phyloP scores from a whole-genome alignment of 2,329 filamentous ascomycete species.

The Pseudogymnoascus sp. region DNA sequence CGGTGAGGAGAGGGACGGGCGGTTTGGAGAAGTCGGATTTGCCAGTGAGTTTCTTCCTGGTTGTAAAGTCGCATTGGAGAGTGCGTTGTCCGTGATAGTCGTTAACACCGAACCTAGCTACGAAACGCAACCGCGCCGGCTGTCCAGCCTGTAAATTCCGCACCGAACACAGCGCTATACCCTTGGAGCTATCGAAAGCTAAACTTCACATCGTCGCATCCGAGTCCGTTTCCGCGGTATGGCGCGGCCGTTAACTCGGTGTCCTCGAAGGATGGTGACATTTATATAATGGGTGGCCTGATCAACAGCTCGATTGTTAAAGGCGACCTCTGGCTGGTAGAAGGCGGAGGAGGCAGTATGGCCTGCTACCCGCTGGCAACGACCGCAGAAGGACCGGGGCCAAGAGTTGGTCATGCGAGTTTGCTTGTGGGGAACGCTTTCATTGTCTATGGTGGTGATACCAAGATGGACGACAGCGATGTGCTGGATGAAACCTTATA shows the following conservation, averaged over 20 bases:
- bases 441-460: constrained; percentile 97
- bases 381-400: constrained; percentile 87
- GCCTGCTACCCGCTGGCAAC: constrained; percentile 87
- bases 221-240: constrained; percentile 90
- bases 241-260: constrained; percentile 89
- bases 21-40: constrained; percentile 27
- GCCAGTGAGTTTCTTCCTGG: constrained; percentile 28
- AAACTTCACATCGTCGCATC: constrained; percentile 72
- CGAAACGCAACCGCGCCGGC: constrained; percentile 40
- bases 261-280: constrained; percentile 91
- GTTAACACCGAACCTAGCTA: constrained; percentile 32
- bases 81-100: background rate
- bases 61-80: background rate
- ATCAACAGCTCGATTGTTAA: constrained; percentile 95
- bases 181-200: constrained; percentile 90
- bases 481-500: constrained; percentile 91
- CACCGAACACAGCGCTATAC: constrained; percentile 74
- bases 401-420: constrained; percentile 88
- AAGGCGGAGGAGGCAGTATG: constrained; percentile 76
- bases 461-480: constrained; percentile 90
- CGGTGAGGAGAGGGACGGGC: constrained; percentile 54
- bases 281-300: constrained; percentile 95
- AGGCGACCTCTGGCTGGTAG: constrained; percentile 95
- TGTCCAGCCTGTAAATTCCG: constrained; percentile 30
- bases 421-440: constrained; percentile 95